phyloP scores from a whole-genome alignment of 805 yeast genomes.

The Crinitomyces ghanaensis region DNA sequence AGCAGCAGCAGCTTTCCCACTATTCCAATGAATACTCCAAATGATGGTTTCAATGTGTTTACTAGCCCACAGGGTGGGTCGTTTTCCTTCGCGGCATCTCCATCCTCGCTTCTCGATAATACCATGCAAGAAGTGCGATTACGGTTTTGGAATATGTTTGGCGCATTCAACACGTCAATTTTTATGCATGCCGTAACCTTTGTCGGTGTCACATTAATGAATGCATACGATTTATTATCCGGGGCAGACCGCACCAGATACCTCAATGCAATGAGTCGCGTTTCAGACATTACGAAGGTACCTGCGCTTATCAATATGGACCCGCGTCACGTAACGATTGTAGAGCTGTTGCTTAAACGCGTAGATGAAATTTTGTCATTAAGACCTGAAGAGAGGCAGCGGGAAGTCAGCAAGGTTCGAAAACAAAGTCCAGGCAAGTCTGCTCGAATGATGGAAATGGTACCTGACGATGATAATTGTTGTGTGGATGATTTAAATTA shows the following conservation, averaged over 20 bases:
- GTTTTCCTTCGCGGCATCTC: conserved; percentile 5
- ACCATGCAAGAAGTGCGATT: conserved; percentile 6
- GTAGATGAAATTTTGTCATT: conserved; percentile 11
- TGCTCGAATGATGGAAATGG: conserved; percentile 2
- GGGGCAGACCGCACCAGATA: conserved; percentile 7
- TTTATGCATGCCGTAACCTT: conserved; percentile 14
- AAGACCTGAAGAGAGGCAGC: conserved; percentile 9
- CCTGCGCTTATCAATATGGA: conserved; percentile 8
- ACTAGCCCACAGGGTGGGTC: too few relatives aligned
- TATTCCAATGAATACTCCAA: too few relatives aligned
- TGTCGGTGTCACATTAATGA: conserved; percentile 11
- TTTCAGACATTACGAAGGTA: conserved; percentile 8
- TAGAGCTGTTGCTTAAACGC: conserved; percentile 10
- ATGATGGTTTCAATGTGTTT: too few relatives aligned
- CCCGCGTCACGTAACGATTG: conserved; percentile 10
- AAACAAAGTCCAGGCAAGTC: not conserved
- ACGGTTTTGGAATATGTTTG: conserved; percentile 10
- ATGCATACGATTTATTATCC: conserved; percentile 9
- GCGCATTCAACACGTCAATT: conserved; percentile 8
- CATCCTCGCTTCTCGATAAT: too few relatives aligned
- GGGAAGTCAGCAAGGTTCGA: conserved; percentile 1
- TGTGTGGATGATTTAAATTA: not conserved
- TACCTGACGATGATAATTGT: not conserved
- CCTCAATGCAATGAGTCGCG: conserved; percentile 7
- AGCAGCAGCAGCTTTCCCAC: too few relatives aligned